These are phyloP conservation scores for Tetradesmus obliquus DNA, from an alignment of 139 green algal species.

Conservation along the genomic window DNA sequence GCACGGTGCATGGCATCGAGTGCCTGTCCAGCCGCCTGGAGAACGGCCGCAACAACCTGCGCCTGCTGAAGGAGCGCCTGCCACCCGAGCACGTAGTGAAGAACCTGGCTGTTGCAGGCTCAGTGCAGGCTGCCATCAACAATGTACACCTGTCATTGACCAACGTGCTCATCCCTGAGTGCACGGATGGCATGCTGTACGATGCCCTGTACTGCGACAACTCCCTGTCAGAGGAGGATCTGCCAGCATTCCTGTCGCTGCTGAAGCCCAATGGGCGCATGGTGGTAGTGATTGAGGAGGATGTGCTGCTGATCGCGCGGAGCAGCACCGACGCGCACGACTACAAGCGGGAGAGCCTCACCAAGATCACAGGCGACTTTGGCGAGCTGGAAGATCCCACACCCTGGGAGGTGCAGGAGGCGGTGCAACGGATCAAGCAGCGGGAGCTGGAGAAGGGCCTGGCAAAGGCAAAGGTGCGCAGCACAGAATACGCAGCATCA, in stretches of 20 bases:
- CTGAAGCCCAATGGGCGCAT: slow-evolving; percentile 64
- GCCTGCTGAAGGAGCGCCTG: slow-evolving; percentile 55
- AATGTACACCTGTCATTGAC: slow-evolving; percentile 48
- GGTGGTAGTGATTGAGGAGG: slow-evolving; percentile 70
- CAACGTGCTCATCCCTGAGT: slow-evolving; percentile 75
- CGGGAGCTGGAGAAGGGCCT: slow-evolving; percentile 61
- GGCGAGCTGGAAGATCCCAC: slow-evolving; percentile 73
- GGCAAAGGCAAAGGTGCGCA: slow-evolving; percentile 37
- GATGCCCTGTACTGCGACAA: slow-evolving; percentile 72
- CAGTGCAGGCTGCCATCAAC: slow-evolving; percentile 24
- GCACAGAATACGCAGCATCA: neutral
- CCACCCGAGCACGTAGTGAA: slow-evolving; percentile 43
- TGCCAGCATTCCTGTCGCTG: slow-evolving; percentile 69
- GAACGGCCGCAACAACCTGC: slow-evolving; percentile 59
- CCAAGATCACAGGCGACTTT: slow-evolving; percentile 60
- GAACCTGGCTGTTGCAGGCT: slow-evolving; percentile 7
- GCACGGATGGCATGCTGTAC: slow-evolving; percentile 64
- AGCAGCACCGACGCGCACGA: slow-evolving; percentile 57
- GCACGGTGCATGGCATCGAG: slow-evolving; percentile 63
- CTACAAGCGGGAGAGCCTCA: slow-evolving; percentile 54
- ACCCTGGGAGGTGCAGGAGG: slow-evolving; percentile 74
- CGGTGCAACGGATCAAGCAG: slow-evolving; percentile 60
- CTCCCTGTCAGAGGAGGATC: slow-evolving; percentile 64
- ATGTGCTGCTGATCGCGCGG: slow-evolving; percentile 66
- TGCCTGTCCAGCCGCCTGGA: slow-evolving; percentile 66